phyloP scores from a whole-genome alignment of 306 rosid species.

The Lithocarpus polystachyus region DNA sequence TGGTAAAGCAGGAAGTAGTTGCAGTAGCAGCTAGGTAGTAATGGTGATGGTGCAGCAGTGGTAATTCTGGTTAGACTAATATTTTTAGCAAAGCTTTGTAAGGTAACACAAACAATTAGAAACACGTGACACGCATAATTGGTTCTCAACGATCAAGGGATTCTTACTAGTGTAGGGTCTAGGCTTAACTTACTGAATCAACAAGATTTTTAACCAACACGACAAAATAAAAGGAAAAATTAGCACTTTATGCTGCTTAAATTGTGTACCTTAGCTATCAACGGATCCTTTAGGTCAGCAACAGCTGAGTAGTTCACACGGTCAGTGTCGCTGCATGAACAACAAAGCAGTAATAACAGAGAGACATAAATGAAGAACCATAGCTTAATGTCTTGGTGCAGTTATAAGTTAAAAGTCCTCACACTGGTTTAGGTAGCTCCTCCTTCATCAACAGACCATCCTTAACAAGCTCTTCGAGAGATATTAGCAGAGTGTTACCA shows the following conservation, averaged over 20 bases:
- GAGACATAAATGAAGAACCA: background rate
- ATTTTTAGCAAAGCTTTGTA: background rate
- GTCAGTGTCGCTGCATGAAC: slow-evolving; percentile 59
- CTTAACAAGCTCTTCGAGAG: slow-evolving; percentile 81
- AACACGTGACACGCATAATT: no score
- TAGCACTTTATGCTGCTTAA: background rate
- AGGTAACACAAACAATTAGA: no score
- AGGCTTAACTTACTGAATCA: background rate
- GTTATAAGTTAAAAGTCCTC: slow-evolving; percentile 25
- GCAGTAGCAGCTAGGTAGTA: background rate
- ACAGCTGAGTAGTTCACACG: slow-evolving; percentile 68
- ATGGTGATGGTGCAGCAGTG: background rate
- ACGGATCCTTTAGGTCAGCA: slow-evolving; percentile 77
- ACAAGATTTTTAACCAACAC: background rate
- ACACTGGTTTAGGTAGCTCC: slow-evolving; percentile 87
- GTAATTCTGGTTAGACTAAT: background rate
- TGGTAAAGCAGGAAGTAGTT: background rate
- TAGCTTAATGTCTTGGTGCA: background rate
- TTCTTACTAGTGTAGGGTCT: background rate
- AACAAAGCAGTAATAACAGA: slow-evolving; percentile 17
- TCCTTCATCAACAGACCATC: slow-evolving; percentile 81
- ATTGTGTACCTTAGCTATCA: slow-evolving; percentile 57
- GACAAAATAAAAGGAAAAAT: background rate
- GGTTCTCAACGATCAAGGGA: no score
- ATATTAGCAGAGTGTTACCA: slow-evolving; percentile 91